phyloP scores from a whole-genome alignment of 106 monocot species.

The Amphibolis antarctica region DNA sequence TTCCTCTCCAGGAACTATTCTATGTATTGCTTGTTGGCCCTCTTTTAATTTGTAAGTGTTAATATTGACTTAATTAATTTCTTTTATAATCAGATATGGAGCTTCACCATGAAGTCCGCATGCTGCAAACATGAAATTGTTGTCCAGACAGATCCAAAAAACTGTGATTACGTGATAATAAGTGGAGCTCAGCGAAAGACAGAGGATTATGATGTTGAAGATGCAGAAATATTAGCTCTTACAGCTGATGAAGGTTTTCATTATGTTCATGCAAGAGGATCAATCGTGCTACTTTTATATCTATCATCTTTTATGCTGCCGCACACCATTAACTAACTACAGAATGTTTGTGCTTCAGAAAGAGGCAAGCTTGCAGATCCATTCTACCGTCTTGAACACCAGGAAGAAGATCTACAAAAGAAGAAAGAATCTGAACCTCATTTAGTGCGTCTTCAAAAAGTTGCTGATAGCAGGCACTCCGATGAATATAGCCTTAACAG shows the following conservation, averaged over 20 bases:
- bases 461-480: slow-evolving; percentile 64
- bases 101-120: slow-evolving; percentile 93
- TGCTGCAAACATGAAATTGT: slow-evolving; percentile 88
- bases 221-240: slow-evolving; percentile 82
- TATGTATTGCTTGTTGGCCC: too few species aligned
- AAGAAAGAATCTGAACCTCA: slow-evolving; percentile 95
- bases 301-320: background rate
- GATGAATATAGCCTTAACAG: slow-evolving; percentile 87
- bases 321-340: background rate
- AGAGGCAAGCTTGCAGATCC: slow-evolving; percentile 85
- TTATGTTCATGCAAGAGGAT: background rate
- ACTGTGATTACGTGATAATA: slow-evolving; percentile 78
- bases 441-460: slow-evolving; percentile 76
- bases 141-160: slow-evolving; percentile 93
- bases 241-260: slow-evolving; percentile 80
- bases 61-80: background rate
- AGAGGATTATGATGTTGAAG: slow-evolving; percentile 86
- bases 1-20: too few species aligned
- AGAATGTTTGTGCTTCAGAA: slow-evolving; percentile 28
- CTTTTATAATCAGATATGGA: slow-evolving; percentile 78
- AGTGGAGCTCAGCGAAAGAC: slow-evolving; percentile 84
- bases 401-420: slow-evolving; percentile 78
- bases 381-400: slow-evolving; percentile 90
- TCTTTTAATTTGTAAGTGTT: too few species aligned
- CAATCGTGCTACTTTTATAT: background rate